Conservation (phyloP, 768 basidiomycete species). For the Pholiota conissans region DNA sequence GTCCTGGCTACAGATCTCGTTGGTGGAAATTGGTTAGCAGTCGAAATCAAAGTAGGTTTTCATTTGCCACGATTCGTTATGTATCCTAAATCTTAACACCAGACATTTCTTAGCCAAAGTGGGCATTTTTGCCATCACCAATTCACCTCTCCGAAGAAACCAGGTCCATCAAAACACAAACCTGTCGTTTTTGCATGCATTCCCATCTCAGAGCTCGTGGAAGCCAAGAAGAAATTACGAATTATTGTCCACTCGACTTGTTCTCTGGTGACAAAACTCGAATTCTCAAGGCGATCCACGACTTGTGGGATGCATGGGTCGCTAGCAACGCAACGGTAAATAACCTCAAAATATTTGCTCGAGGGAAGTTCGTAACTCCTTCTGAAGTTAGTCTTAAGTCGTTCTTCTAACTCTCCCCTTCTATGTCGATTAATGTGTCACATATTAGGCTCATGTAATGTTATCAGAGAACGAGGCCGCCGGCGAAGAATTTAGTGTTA, state of each 20-base stretch:
- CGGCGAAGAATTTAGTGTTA: constrained; percentile 18
- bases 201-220: constrained; percentile 47
- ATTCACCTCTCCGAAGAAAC: constrained; percentile 61
- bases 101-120: constrained; percentile 75
- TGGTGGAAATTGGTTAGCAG: constrained; percentile 59
- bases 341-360: constrained; percentile 79
- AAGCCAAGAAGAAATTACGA: constrained; percentile 36
- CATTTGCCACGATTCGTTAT: not conserved
- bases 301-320: constrained; percentile 75
- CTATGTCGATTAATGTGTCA: constrained; percentile 5
- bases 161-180: constrained; percentile 56
- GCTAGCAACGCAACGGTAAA: constrained; percentile 65
- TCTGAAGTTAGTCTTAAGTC: constrained; percentile 41
- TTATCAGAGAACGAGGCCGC: constrained; percentile 19
- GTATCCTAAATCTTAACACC: constrained; percentile 3
- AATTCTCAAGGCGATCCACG: constrained; percentile 59
- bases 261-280: constrained; percentile 72
- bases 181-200: constrained; percentile 94
- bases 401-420: not conserved
- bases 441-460: constrained; percentile 27
- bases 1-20: constrained; percentile 83
- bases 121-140: constrained; percentile 84
- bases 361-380: constrained; percentile 61
- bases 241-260: constrained; percentile 90
- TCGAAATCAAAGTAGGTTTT: constrained; percentile 88